Percentiles rank a stretch among this genome's conserved stretches.
Conservation (phyloP, 2,329 filamentous ascomycete species). For the Botryotinia convoluta region DNA sequence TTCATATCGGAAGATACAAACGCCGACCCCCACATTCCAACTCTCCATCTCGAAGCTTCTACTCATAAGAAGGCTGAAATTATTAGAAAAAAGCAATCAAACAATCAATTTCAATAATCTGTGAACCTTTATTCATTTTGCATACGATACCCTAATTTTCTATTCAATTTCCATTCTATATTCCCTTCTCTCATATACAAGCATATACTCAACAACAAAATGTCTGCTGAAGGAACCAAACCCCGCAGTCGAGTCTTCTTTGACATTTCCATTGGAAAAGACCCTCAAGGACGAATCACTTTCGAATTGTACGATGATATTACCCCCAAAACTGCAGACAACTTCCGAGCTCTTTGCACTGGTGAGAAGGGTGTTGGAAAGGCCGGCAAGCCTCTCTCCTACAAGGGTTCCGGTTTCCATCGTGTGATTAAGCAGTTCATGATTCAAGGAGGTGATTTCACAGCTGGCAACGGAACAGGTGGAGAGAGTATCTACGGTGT, state of each 20-base stretch:
- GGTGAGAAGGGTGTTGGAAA: slow-evolving; percentile 88
- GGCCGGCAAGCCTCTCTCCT: slow-evolving; percentile 81
- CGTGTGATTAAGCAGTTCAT: slow-evolving; percentile 98
- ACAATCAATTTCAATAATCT: neutral
- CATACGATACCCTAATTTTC: neutral
- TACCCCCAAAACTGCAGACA: slow-evolving; percentile 93
- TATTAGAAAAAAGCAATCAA: slow-evolving; percentile 4
- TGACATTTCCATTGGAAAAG: slow-evolving; percentile 79
- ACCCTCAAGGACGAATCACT: slow-evolving; percentile 71
- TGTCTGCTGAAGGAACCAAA: slow-evolving; percentile 40
- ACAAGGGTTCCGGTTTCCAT: slow-evolving; percentile 92
- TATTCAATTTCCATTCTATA: neutral
- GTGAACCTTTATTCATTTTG: neutral
- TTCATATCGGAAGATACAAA: slow-evolving; percentile 6
- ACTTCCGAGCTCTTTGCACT: slow-evolving; percentile 92
- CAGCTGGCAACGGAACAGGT: slow-evolving; percentile 87
- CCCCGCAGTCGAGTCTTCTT: slow-evolving; percentile 76
- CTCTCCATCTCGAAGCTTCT: slow-evolving; percentile 19
- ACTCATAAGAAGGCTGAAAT: slow-evolving; percentile 15
- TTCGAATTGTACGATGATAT: slow-evolving; percentile 79
- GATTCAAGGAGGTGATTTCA: slow-evolving; percentile 98
- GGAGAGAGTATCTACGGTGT: slow-evolving; percentile 96
- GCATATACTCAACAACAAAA: slow-evolving; percentile 35
- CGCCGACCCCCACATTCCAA: slow-evolving; percentile 21
- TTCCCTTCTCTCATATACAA: neutral